phyloP scores from a whole-genome alignment of 2,329 filamentous ascomycete species.

The Escovopsis sp. region DNA sequence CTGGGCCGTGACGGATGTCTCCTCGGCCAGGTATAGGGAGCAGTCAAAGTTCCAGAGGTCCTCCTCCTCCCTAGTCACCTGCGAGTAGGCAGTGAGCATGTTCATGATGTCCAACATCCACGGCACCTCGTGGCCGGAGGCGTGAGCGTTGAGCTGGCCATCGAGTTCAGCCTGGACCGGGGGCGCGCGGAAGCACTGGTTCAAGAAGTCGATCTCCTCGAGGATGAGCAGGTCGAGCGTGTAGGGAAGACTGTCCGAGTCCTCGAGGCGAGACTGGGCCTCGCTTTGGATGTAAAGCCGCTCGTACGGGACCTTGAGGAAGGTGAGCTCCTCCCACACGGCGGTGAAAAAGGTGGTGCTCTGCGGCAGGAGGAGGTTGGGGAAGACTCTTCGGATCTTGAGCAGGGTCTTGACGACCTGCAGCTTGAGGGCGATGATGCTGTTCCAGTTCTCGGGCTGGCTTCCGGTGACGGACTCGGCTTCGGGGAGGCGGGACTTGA shows the following conservation, averaged over 20 bases:
- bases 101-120: slow-evolving; percentile 87
- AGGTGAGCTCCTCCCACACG: slow-evolving; percentile 75
- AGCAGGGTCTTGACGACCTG: slow-evolving; percentile 91
- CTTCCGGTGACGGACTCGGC: slow-evolving; percentile 29
- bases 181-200: slow-evolving; percentile 75
- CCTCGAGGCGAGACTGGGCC: slow-evolving; percentile 75
- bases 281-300: slow-evolving; percentile 76
- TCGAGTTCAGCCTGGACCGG: slow-evolving; percentile 85
- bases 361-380: slow-evolving; percentile 66
- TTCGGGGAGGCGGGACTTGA: slow-evolving; percentile 64
- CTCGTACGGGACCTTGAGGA: slow-evolving; percentile 59
- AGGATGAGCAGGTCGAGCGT: slow-evolving; percentile 86
- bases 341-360: slow-evolving; percentile 71
- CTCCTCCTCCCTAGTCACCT: slow-evolving; percentile 86
- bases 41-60: slow-evolving; percentile 94
- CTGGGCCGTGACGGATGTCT: slow-evolving; percentile 87
- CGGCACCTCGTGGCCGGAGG: slow-evolving; percentile 46
- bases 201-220: slow-evolving; percentile 90
- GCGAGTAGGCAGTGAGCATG: slow-evolving; percentile 69
- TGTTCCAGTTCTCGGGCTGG: slow-evolving; percentile 59
- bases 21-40: slow-evolving; percentile 88
- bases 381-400: slow-evolving; percentile 75
- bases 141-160: slow-evolving; percentile 51
- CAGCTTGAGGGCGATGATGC: slow-evolving; percentile 72
- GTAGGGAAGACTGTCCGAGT: slow-evolving; percentile 82